Conservation (phyloP, 192 early-diverging fungal species). For the Glomus cerebriforme region DNA sequence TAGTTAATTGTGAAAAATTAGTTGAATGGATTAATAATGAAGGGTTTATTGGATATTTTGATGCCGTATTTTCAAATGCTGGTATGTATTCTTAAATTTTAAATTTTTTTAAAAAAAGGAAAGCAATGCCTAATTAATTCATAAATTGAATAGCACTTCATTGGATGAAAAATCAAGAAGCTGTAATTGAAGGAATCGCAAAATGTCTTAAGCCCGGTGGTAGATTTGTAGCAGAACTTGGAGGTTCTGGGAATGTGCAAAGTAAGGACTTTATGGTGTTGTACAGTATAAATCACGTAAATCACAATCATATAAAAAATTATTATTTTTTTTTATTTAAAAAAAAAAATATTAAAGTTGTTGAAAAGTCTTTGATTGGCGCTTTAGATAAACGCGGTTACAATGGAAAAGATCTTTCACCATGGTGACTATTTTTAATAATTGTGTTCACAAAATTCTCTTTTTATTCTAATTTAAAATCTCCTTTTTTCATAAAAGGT, state of each 20-base stretch:
- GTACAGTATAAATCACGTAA: not conserved
- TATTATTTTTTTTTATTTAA: not conserved
- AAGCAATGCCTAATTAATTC: not conserved
- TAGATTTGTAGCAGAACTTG: conserved; percentile 61
- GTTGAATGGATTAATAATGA: conserved; percentile 38
- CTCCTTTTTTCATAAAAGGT: conserved; percentile 37
- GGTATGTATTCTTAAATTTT: conserved; percentile 39
- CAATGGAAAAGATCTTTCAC: conserved; percentile 39
- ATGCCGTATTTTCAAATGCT: conserved; percentile 71
- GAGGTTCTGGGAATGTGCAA: conserved; percentile 50
- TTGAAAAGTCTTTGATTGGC: conserved; percentile 40
- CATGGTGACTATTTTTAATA: conserved; percentile 36
- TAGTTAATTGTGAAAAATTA: conserved; percentile 61
- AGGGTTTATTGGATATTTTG: conserved; percentile 53
- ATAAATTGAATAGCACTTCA: conserved; percentile 55
- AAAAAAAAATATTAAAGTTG: conserved; percentile 3
- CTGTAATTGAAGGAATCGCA: conserved; percentile 60
- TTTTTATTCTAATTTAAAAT: not conserved
- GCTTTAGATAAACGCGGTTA: conserved; percentile 50
- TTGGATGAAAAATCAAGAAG: conserved; percentile 68
- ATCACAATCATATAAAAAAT: not conserved
- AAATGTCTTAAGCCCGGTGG: conserved; percentile 56
- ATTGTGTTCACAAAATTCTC: not conserved
- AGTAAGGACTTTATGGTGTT: conserved; percentile 1
- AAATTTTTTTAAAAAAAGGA: not conserved